Evolutionary conservation across 345 rosid species (phyloP), one percentile per base, ranked within the genome.

Genomic region (Erucastrum elatum): DNA sequence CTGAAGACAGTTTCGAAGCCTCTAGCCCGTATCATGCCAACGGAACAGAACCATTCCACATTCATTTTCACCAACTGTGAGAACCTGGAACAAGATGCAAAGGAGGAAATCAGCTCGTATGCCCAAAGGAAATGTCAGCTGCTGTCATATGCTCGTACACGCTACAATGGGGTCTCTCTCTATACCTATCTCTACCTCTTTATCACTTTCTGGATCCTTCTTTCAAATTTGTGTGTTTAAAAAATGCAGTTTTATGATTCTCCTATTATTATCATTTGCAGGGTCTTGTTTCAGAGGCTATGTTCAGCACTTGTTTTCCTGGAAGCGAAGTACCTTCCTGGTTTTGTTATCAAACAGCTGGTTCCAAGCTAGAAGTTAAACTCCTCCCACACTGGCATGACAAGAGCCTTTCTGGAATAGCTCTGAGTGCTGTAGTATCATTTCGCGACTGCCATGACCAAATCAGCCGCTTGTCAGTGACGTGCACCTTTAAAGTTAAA

Each of bases 321-420:
- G 64, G 64, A 26, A 26, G 64, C 0, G 64, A 59, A 25, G 33
- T 59, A 0, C 64, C 64, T 59, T 59, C 31, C 0, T 59, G 64
- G 64, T 26, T 75, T 39, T 41, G 26, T 27, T 30, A 67, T 30
- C 34, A 58, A 4, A 6, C 33, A 60, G 73, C 68, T 27, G 79
- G 74, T 59, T 68, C 79, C 5, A 1, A 8, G 49, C 41, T 75
- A 30, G 10, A 60, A 17, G 25, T 12, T 1, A 41, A 59, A 13
- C 68, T 67, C 13, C 74, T 30, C 11, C 79, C 79, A 29, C 74
- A 76, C 35, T 76, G 79, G 79, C 51, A 68, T 76, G 68, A 59
- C 25, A 75, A 75, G 44, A 58, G 33, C 35, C 35, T 76, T 41
- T 17, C 15, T 0, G 68, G 79, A 0, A 76, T 76, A 10, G 79